Percentiles rank a stretch among this genome's conserved stretches.
These are phyloP conservation scores for Leccinum subrobustum DNA, from an alignment of 1,284 basidiomycete species.

Conservation along the genomic window DNA sequence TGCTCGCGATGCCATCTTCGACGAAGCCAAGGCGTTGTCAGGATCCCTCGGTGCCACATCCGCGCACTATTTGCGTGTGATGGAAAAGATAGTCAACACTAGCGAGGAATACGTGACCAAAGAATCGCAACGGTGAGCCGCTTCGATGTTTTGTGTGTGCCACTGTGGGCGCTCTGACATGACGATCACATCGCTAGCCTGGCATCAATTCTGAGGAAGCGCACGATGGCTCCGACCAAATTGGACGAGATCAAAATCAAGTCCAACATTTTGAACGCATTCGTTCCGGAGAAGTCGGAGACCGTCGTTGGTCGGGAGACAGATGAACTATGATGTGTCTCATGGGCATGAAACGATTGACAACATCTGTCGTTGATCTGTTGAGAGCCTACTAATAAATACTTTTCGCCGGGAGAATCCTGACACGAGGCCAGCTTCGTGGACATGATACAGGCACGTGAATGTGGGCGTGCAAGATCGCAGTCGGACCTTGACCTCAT, in stretches of 20 bases:
- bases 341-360: neutral
- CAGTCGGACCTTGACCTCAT: conserved; percentile 29
- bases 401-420: neutral
- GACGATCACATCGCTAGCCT: conserved; percentile 42
- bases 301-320: conserved; percentile 34
- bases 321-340: conserved; percentile 34
- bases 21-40: conserved; percentile 58
- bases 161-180: conserved; percentile 14
- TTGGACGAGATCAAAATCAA: conserved; percentile 94
- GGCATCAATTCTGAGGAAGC: conserved; percentile 70
- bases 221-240: conserved; percentile 72
- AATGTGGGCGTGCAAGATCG: conserved; percentile 4
- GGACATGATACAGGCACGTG: conserved; percentile 31
- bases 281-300: conserved; percentile 50
- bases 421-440: conserved; percentile 23
- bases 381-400: conserved; percentile 17
- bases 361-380: conserved; percentile 19
- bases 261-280: conserved; percentile 82
- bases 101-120: conserved; percentile 81
- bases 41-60: conserved; percentile 49
- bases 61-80: conserved; percentile 87
- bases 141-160: conserved; percentile 2
- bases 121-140: conserved; percentile 77
- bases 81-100: conserved; percentile 83
- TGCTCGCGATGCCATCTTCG: conserved; percentile 58